Percentiles rank a stretch among this genome's conserved stretches.
These are phyloP conservation scores for Fagus crenata DNA, from an alignment of 306 rosid species.

Conservation along the genomic window DNA sequence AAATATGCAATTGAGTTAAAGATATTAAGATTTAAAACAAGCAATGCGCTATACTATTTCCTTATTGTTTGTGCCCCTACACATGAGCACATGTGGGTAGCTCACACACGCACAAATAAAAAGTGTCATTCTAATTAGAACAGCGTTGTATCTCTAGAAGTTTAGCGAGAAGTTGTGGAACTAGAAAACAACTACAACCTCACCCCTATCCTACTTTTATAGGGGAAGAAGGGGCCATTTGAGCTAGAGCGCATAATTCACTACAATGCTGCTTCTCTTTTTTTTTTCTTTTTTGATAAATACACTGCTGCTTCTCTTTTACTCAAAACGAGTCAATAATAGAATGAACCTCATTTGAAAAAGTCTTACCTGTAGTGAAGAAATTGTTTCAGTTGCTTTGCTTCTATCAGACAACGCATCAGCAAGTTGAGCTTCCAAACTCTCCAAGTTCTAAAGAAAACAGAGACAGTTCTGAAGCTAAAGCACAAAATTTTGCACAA, in stretches of 20 bases:
- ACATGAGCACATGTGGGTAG: neutral
- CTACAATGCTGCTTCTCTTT: neutral
- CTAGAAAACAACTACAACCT: neutral
- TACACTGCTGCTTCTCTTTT: neutral
- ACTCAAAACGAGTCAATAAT: neutral
- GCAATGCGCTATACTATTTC: neutral
- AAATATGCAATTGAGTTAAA: neutral
- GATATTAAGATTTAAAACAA: neutral
- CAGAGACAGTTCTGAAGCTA: constrained; percentile 27
- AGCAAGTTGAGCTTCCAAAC: constrained; percentile 89
- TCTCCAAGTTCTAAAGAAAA: constrained; percentile 72
- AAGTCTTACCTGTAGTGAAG: constrained; percentile 81
- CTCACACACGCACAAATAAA: neutral
- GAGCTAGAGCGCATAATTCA: neutral
- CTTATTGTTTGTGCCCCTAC: neutral
- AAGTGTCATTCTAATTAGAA: neutral
- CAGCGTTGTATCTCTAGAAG: neutral
- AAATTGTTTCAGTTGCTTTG: constrained; percentile 83
- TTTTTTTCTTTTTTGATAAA: neutral
- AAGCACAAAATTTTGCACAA: constrained; percentile 19
- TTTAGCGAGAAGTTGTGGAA: neutral
- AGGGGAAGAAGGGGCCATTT: neutral
- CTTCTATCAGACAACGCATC: constrained; percentile 86
- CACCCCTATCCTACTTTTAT: neutral
- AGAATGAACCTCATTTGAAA: constrained; percentile 20